Percentiles rank a stretch among this genome's conserved stretches.
These are phyloP conservation scores for Bacidia gigantensis DNA, from an alignment of 495 filamentous ascomycete species.

Conservation along the genomic window DNA sequence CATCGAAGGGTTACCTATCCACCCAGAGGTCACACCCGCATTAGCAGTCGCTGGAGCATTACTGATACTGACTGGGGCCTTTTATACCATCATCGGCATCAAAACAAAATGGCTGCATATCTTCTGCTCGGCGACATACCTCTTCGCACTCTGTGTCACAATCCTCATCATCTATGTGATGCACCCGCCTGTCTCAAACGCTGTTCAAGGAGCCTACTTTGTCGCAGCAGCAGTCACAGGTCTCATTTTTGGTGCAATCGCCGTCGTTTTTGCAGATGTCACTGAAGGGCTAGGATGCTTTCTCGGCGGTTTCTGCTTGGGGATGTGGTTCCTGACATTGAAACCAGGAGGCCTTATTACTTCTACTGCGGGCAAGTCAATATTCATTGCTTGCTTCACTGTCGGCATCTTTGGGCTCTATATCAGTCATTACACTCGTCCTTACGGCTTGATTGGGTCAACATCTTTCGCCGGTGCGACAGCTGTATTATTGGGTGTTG, in stretches of 20 bases:
- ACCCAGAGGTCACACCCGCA: conserved; percentile 64
- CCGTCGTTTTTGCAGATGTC: conserved; percentile 70
- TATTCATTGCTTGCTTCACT: conserved; percentile 63
- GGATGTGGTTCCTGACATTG: conserved; percentile 82
- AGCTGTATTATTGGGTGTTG: conserved; percentile 64
- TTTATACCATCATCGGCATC: conserved; percentile 67
- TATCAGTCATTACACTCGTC: conserved; percentile 64
- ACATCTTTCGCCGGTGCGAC: conserved; percentile 77
- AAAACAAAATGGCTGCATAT: conserved; percentile 74
- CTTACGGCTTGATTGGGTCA: conserved; percentile 58
- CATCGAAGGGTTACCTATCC: conserved; percentile 47
- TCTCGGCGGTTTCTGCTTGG: conserved; percentile 73
- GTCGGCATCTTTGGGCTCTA: conserved; percentile 54
- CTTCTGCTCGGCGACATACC: conserved; percentile 64
- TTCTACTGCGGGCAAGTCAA: conserved; percentile 44
- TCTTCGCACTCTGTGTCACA: conserved; percentile 58
- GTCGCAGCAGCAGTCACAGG: conserved; percentile 69
- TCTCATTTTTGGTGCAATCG: conserved; percentile 56
- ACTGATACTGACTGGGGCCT: conserved; percentile 52
- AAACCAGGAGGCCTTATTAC: conserved; percentile 62
- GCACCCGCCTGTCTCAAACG: conserved; percentile 60
- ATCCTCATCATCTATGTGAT: conserved; percentile 87
- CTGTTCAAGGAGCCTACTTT: conserved; percentile 77
- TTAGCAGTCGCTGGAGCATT: conserved; percentile 66
- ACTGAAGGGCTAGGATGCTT: conserved; percentile 79